Evolutionary conservation across 2,329 filamentous ascomycete species (phyloP).

Genomic region (Cordyceps pruinosa): DNA sequence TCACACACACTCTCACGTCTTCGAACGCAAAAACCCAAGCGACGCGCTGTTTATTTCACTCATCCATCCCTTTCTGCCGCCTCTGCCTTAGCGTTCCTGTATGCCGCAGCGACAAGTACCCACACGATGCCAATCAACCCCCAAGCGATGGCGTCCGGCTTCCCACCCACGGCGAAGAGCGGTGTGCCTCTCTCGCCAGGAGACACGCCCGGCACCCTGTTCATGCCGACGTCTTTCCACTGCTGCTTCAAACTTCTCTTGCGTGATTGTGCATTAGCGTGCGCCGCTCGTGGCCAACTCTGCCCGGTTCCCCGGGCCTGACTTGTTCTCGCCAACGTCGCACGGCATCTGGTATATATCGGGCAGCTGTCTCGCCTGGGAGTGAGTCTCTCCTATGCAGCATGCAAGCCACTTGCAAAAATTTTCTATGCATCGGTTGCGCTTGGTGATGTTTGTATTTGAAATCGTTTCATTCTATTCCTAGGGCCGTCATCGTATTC

Average conservation of each 20-base stretch:
- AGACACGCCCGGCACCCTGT: background rate
- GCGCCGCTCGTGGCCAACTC: background rate
- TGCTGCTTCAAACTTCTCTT: background rate
- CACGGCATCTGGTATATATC: background rate
- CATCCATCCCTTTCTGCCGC: background rate
- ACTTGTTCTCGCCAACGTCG: background rate
- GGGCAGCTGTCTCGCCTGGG: background rate
- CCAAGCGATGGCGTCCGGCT: background rate
- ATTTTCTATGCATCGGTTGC: background rate
- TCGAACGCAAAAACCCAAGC: background rate
- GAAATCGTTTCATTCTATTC: background rate
- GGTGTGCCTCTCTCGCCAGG: background rate
- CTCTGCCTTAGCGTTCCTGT: too few species aligned
- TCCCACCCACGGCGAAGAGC: background rate
- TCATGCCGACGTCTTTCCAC: background rate
- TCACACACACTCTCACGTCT: background rate
- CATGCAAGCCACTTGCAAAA: constrained; percentile 24
- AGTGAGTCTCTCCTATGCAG: constrained; percentile 25
- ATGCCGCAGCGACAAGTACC: background rate
- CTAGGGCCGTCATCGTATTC: background rate
- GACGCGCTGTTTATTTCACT: background rate
- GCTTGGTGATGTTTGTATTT: background rate
- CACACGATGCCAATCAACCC: background rate
- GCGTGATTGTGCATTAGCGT: background rate
- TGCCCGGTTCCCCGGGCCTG: background rate